Conservation (phyloP, 495 filamentous ascomycete genomes). For the Pyrenula massariospora region DNA sequence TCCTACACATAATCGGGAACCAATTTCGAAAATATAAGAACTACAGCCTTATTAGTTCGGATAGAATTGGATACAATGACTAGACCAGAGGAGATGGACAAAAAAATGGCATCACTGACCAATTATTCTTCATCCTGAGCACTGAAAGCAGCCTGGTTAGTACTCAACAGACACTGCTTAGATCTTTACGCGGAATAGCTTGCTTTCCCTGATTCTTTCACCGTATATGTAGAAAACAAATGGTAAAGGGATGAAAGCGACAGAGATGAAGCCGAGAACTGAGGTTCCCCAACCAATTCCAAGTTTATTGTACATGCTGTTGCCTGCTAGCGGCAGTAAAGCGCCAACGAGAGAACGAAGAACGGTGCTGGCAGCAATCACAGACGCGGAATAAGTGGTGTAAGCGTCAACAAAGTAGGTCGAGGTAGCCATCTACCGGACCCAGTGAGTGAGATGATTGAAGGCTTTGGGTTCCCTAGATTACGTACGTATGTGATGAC, state of each 20-base stretch:
- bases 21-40: too few relatives aligned
- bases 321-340: slow-evolving; percentile 66
- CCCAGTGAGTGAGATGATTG: too few relatives aligned
- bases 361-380: slow-evolving; percentile 53
- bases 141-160: too few relatives aligned
- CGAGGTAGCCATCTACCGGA: slow-evolving; percentile 12
- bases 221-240: slow-evolving; percentile 52
- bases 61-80: too few relatives aligned
- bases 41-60: too few relatives aligned
- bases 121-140: too few relatives aligned
- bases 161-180: too few relatives aligned
- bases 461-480: too few relatives aligned
- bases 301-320: slow-evolving; percentile 43
- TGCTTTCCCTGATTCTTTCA: slow-evolving; percentile 42
- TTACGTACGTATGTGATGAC: slow-evolving; percentile 58
- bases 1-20: too few relatives aligned
- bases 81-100: too few relatives aligned
- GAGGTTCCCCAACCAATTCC: slow-evolving; percentile 57
- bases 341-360: slow-evolving; percentile 60
- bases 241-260: slow-evolving; percentile 47
- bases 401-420: slow-evolving; percentile 73
- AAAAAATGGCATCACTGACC: too few relatives aligned
- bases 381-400: slow-evolving; percentile 61
- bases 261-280: slow-evolving; percentile 39
- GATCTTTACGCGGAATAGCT: too few relatives aligned